Evolutionary conservation across 208 protist species (phyloP).

Genomic region (Histomonas meleagridis): DNA sequence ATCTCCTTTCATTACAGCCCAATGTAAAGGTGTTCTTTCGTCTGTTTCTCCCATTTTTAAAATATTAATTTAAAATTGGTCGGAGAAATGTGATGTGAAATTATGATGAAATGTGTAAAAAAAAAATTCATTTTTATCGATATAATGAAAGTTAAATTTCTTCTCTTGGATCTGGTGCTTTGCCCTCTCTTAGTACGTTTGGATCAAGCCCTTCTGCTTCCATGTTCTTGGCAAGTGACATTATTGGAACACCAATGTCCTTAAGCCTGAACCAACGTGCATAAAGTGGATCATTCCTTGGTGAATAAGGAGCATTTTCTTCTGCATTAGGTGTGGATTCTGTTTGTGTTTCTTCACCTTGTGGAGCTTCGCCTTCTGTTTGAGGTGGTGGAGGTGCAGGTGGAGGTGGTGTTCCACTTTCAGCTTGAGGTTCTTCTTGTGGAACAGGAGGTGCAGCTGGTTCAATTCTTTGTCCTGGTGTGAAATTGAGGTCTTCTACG

Average conservation of each 20-base stretch:
- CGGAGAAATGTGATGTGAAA: no score
- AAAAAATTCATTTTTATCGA: no score
- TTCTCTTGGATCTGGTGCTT: not conserved
- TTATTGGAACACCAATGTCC: not conserved
- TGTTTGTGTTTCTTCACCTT: not conserved
- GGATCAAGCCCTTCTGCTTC: not conserved
- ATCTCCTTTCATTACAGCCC: not conserved
- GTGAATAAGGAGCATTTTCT: not conserved
- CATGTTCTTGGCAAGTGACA: not conserved
- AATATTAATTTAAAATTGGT: no score
- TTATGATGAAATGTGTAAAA: no score
- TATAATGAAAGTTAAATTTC: not conserved
- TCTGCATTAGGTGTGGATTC: no score
- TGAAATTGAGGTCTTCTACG: not conserved
- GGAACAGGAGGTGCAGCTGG: not conserved
- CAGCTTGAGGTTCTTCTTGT: not conserved
- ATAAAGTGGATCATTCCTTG: not conserved
- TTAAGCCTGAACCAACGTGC: not conserved
- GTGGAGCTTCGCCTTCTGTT: not conserved
- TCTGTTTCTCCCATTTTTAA: not conserved
- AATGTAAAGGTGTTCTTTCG: not conserved
- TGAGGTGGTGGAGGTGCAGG: not conserved
- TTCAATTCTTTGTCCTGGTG: not conserved
- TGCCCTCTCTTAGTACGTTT: not conserved
- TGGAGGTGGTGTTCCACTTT: not conserved